Conservation (phyloP, 441 rosid species). For the Rhodomyrtus psidioides region DNA sequence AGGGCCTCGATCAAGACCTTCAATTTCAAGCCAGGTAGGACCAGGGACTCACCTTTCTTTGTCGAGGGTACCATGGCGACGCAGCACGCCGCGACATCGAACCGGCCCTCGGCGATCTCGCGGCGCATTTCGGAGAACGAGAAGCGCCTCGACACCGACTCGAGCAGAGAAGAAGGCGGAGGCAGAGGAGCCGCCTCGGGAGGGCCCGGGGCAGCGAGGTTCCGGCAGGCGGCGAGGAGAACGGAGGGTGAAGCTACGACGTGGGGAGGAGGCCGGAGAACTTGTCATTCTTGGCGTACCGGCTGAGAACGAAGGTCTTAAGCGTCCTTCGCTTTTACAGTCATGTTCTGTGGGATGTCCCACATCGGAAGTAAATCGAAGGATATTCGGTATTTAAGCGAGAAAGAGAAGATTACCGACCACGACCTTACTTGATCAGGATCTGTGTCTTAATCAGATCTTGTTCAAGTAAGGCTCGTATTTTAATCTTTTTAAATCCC, state of each 20-base stretch:
- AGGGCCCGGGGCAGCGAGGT: constrained; percentile 21
- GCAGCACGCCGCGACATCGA: constrained; percentile 48
- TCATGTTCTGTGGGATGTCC: too few relatives aligned
- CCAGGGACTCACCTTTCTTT: constrained; percentile 38
- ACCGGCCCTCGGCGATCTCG: constrained; percentile 39
- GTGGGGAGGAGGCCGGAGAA: constrained; percentile 48
- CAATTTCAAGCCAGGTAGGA: constrained; percentile 63
- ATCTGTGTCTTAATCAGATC: too few relatives aligned
- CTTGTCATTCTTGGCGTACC: constrained; percentile 37
- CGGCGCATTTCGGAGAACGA: constrained; percentile 52
- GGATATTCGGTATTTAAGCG: too few relatives aligned
- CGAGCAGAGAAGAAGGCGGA: constrained; percentile 1
- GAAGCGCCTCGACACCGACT: constrained; percentile 31
- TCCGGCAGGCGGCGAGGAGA: constrained; percentile 67
- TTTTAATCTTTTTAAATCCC: too few relatives aligned
- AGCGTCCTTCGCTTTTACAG: constrained; percentile 2
- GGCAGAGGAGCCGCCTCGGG: not conserved
- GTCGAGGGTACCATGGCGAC: constrained; percentile 21
- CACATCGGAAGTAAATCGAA: too few relatives aligned
- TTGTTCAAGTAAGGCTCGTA: too few relatives aligned
- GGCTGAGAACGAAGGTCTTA: constrained; percentile 50
- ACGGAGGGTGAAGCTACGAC: constrained; percentile 62
- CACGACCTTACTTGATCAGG: too few relatives aligned
- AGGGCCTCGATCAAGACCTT: constrained; percentile 77
- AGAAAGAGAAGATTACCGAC: too few relatives aligned